phyloP scores from a whole-genome alignment of 305 asterid species.

The Nicotiana rustica region DNA sequence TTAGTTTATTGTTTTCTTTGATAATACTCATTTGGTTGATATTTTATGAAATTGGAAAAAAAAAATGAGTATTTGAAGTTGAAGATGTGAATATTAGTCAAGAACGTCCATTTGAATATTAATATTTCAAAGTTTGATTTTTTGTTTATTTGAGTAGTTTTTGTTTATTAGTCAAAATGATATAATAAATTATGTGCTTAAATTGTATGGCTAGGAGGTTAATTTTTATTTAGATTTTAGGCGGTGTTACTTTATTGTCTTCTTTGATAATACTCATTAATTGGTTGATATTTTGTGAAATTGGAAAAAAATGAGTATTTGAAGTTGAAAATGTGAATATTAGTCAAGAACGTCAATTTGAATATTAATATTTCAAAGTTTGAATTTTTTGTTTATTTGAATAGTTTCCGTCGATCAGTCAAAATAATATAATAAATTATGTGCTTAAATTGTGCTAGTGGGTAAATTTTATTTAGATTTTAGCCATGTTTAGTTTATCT shows the following conservation, averaged over 20 bases:
- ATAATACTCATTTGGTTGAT: not conserved
- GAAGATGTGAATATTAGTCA: not conserved
- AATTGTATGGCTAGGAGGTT: not conserved
- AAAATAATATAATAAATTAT: too few relatives aligned
- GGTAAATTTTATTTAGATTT: too few relatives aligned
- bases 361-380: too few relatives aligned
- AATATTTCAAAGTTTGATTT: not conserved
- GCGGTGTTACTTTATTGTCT: not conserved
- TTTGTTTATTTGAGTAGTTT: not conserved
- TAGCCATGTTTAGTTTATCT: too few relatives aligned
- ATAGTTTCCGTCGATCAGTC: too few relatives aligned
- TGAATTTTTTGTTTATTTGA: not conserved
- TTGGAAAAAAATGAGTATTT: not conserved
- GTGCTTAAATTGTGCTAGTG: too few relatives aligned
- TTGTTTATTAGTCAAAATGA: too few relatives aligned
- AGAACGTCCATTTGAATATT: too few relatives aligned
- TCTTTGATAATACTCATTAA: not conserved
- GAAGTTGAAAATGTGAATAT: not conserved
- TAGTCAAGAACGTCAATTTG: too few relatives aligned
- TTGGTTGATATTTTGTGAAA: too few relatives aligned
- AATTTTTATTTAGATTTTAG: not conserved
- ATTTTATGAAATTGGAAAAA: too few relatives aligned
- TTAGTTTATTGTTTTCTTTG: too few relatives aligned
- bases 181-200: not conserved
- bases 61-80: not conserved